phyloP scores from a whole-genome alignment of 1,139 yeast species.

The Candida sanyaensis region DNA sequence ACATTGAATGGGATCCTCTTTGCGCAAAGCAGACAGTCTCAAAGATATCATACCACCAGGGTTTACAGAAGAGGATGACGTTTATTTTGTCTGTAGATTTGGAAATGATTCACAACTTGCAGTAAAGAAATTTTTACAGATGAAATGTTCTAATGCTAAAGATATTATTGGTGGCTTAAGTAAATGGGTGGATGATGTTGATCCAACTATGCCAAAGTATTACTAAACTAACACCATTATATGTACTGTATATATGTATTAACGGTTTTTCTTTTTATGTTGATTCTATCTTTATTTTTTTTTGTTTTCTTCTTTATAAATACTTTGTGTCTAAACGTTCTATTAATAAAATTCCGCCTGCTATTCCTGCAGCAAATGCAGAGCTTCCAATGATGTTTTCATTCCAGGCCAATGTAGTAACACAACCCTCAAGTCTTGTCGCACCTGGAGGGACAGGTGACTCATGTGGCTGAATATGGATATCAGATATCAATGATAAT shows the following conservation, averaged over 20 bases:
- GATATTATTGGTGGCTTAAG: slow-evolving; percentile 82
- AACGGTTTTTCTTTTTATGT: no score
- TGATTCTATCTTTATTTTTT: no score
- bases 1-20: slow-evolving; percentile 61
- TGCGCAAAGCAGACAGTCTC: slow-evolving; percentile 33
- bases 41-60: slow-evolving; percentile 25
- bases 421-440: slow-evolving; percentile 54
- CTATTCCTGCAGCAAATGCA: slow-evolving; percentile 65
- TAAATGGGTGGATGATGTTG: slow-evolving; percentile 67
- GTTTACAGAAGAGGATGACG: slow-evolving; percentile 21
- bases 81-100: slow-evolving; percentile 70
- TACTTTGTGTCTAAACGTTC: slow-evolving; percentile 49
- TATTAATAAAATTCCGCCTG: slow-evolving; percentile 65
- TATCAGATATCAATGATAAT: slow-evolving; percentile 27
- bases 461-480: slow-evolving; percentile 30
- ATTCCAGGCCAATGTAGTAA: slow-evolving; percentile 65
- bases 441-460: slow-evolving; percentile 30
- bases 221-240: slow-evolving; percentile 23
- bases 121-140: slow-evolving; percentile 53
- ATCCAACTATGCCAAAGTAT: slow-evolving; percentile 67
- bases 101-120: slow-evolving; percentile 94
- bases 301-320: slow-evolving; percentile 1
- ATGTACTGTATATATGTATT: not conserved
- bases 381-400: slow-evolving; percentile 53
- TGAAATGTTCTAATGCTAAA: slow-evolving; percentile 50